These are phyloP conservation scores for Cytospora leucostoma DNA, from an alignment of 2,329 filamentous ascomycete genomes.

Conservation along the genomic window DNA sequence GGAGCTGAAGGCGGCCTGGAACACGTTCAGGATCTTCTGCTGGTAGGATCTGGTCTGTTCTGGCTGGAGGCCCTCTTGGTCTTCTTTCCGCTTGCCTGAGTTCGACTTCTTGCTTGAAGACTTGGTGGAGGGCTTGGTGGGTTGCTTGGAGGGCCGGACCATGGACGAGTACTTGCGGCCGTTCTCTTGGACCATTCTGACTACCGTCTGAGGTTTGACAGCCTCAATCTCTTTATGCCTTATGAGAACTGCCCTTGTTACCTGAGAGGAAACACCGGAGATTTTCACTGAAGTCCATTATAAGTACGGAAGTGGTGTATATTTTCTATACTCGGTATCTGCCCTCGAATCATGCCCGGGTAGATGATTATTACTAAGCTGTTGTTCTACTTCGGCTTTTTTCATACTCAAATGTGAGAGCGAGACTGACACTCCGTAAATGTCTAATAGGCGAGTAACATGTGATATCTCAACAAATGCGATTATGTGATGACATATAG, in stretches of 20 bases:
- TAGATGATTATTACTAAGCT: too few relatives aligned
- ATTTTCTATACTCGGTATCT: too few relatives aligned
- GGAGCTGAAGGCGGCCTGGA: conserved; percentile 63
- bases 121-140: background rate
- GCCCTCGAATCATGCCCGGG: too few relatives aligned
- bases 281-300: too few relatives aligned
- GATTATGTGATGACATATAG: background rate
- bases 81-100: background rate
- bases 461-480: background rate
- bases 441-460: background rate
- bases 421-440: background rate
- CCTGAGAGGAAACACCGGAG: too few relatives aligned
- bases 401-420: background rate
- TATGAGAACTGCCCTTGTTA: too few relatives aligned
- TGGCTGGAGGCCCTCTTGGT: background rate
- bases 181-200: conserved; percentile 7
- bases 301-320: too few relatives aligned
- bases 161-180: background rate
- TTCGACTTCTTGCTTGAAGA: background rate
- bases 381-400: too few relatives aligned
- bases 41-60: conserved; percentile 9
- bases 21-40: conserved; percentile 64
- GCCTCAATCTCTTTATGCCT: too few relatives aligned
- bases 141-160: background rate
- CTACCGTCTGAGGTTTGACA: too few relatives aligned